phyloP scores from a whole-genome alignment of 208 protist genomes.

The Leishmania mexicana region DNA sequence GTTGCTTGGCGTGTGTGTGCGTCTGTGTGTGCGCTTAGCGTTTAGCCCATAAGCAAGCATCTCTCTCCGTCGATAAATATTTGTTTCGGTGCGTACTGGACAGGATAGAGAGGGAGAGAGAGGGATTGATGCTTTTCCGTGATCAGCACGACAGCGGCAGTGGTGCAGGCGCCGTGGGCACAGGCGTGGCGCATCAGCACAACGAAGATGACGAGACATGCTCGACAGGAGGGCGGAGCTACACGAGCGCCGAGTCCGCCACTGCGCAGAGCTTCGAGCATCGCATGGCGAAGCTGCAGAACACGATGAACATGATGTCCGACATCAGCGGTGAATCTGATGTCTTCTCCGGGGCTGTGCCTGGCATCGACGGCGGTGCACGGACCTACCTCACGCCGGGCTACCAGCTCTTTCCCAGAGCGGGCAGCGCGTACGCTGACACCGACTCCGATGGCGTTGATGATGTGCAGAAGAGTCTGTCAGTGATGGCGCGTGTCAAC shows the following conservation, averaged over 20 bases:
- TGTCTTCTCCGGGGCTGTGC: not conserved
- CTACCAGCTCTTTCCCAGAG: conserved; percentile 24
- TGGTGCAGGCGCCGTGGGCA: conserved; percentile 19
- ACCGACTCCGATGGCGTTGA: conserved; percentile 2
- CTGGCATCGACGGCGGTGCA: not conserved
- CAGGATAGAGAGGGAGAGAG: not conserved
- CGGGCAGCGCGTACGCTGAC: conserved; percentile 1
- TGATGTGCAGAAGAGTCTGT: conserved; percentile 5
- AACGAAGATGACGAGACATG: conserved; percentile 30
- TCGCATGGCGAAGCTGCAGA: conserved; percentile 37
- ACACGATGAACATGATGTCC: not conserved
- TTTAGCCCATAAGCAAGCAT: too few relatives aligned
- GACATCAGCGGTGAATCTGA: not conserved
- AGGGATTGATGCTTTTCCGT: conserved; percentile 25
- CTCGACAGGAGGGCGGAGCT: conserved; percentile 34
- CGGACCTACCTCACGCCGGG: conserved; percentile 16
- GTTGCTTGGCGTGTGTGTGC: not conserved
- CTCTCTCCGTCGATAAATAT: not conserved
- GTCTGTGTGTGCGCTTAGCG: not conserved
- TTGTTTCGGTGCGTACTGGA: not conserved
- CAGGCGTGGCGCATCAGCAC: conserved; percentile 8
- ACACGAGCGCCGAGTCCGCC: conserved; percentile 36
- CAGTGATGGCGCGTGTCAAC: not conserved
- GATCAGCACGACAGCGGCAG: conserved; percentile 23
- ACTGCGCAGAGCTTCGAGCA: conserved; percentile 42